These are phyloP conservation scores for Globisporangium ultimum DNA, from an alignment of 352 stramenopile species.

Conservation along the genomic window DNA sequence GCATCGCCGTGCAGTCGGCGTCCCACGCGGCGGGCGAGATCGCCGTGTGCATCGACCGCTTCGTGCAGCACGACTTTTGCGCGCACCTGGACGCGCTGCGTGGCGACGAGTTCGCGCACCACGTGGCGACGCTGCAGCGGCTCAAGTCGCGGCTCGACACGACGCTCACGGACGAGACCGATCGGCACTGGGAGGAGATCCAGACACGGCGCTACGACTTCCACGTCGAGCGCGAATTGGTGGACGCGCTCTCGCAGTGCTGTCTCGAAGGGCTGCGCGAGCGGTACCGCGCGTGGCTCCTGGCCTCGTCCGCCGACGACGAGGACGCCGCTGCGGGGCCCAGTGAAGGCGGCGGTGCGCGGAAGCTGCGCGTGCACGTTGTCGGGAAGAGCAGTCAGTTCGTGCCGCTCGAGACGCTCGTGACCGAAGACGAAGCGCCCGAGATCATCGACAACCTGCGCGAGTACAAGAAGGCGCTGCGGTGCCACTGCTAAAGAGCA, in stretches of 20 bases:
- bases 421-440: constrained; percentile 41
- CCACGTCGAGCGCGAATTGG: constrained; percentile 44
- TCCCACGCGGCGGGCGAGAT: constrained; percentile 58
- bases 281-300: constrained; percentile 56
- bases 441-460: constrained; percentile 56
- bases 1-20: constrained; percentile 67
- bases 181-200: constrained; percentile 79
- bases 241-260: constrained; percentile 35
- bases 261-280: constrained; percentile 34
- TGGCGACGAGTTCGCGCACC: constrained; percentile 34
- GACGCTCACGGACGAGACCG: constrained; percentile 48
- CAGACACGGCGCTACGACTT: constrained; percentile 59
- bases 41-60: constrained; percentile 53
- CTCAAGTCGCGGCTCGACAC: constrained; percentile 43
- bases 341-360: constrained; percentile 9
- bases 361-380: constrained; percentile 74
- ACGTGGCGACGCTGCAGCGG: constrained; percentile 28
- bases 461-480: constrained; percentile 55
- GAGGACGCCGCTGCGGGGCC: too few species aligned
- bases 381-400: constrained; percentile 60
- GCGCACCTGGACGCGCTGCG: constrained; percentile 28
- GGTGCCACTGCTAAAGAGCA: constrained; percentile 39
- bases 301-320: constrained; percentile 12
- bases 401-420: constrained; percentile 59
- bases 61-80: constrained; percentile 47